Evolutionary conservation across 176 grass and related monocot species (phyloP).

Genomic region (Miscanthus lutarioriparius): DNA sequence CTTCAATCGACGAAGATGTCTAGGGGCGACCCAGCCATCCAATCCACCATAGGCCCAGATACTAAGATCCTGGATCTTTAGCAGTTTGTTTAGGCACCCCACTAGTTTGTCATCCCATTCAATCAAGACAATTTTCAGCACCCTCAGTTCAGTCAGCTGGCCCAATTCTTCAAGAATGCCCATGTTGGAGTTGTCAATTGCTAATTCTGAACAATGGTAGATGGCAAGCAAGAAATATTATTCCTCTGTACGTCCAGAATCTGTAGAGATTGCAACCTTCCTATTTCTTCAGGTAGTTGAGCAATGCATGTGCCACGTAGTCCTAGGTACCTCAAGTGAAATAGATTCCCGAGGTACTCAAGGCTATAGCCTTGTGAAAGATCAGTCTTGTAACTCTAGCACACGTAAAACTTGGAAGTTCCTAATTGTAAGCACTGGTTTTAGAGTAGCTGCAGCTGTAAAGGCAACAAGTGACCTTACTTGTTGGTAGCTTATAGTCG

Average conservation of each 20-base stretch:
- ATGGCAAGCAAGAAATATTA: too few species aligned
- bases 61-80: background rate
- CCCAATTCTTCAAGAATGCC: background rate
- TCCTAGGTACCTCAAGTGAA: background rate
- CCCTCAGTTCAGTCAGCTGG: background rate
- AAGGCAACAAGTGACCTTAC: background rate
- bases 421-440: too few species aligned
- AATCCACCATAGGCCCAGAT: background rate
- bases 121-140: fast-evolving
- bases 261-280: background rate
- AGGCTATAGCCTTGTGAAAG: too few species aligned
- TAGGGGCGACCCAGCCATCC: background rate
- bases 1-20: background rate
- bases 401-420: too few species aligned
- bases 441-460: too few species aligned
- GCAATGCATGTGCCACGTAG: background rate
- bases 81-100: background rate
- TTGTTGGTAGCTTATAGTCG: background rate
- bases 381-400: too few species aligned
- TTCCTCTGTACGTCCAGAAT: background rate
- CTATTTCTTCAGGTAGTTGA: background rate
- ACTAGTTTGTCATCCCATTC: background rate
- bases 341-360: too few species aligned
- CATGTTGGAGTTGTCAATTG: background rate
- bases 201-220: background rate